Evolutionary conservation across 345 rosid species (phyloP), one percentile per base, ranked within the genome.

Genomic region (Murraya koenigii): DNA sequence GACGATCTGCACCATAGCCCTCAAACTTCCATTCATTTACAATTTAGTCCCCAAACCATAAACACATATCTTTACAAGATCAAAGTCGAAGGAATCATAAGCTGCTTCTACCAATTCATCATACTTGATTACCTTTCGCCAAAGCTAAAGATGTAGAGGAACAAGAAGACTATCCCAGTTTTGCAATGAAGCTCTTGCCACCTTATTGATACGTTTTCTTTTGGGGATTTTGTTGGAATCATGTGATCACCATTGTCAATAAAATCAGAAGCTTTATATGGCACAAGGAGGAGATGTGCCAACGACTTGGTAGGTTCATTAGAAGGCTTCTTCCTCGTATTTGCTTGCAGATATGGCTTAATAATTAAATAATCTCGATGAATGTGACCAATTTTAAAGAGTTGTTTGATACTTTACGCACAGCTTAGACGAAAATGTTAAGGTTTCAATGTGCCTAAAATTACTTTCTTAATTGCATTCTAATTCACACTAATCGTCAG

Each of bases 161-260:
- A 87, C 88, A 3, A 91, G 76, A 60, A 89, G 79, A 7, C 80
- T 84, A 22, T 87, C 87, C 91, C 91, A 89, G 19, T 89, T 78
- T 22, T 72, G 77, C 35, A 63, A 60, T 89, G 91, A 14, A 88
- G 47, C 71, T 87, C 83, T 28, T 74, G 84, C 93, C 93, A 89
- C 75, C 30, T 66, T 5, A 75, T 59, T 33, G 95, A 86, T 55
- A 91, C 76, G 25, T 85, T 80, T 63, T 87, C 87, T 41, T 76
- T 87, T 4, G 92, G 95, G 13, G 93, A 89, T 10, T 82, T 72
- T 15, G 88, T 88, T 19, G 93, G 93, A 36, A 92, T 90, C 91
- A 89, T 89, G 39, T 79, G 62, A 73, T 90, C 86, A 0, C 91
- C 94, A 8, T 77, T 54, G 83, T 90, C 92, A 6, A 89, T 38